Base-by-base conservation (phyloP, 768 basidiomycete genomes). In the Lyophyllum shimeji region DNA sequence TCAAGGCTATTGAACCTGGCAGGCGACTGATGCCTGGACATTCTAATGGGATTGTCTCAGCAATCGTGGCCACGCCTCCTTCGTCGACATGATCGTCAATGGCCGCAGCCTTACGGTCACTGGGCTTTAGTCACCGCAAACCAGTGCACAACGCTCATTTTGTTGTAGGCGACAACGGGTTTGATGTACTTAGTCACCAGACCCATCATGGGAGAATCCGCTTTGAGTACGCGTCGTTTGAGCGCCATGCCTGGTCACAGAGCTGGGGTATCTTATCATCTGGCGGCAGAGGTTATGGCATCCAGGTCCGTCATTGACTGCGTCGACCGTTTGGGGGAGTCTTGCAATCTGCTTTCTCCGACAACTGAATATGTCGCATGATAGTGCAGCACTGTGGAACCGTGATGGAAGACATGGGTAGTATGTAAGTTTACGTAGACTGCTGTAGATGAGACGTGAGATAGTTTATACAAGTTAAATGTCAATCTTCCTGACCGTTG, bases 321-420 rank as follows among this genome's bases (percentile, higher is more conserved):
- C 81, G 33, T 83, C 83, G 8, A 71, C 74, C 37, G 74, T 77
- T 13, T 83, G 82, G 58, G 79, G 79, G 83, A 82, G 57, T 63
- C 79, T 68, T 45, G 5, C 25, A 5, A 24, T 6, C 7, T n/a
- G 7, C n/a, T 44, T n/a, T 25, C 8, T n/a, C 3, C 8, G 15
- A 1, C 9, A 17, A 6, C 24, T 24, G 4, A 9, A 46, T 7
- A 11, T 18, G 25, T 12, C 15, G 2, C 7, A 25, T 9, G 27
- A 1, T n/a, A 46, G 46, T 46, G 25, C 29, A 3, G 25, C 46
- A n/a, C 25, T 29, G 17, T 46, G 46, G 46, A n/a, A 46, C n/a
- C 7, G 27, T 46, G 7, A 46, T 46, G n/a, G 17, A 25, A 18
- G 29, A 29, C 17, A 46, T 46, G 46, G 25, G 46, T n/a, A n/a